Conservation (phyloP, 163 green algal genomes). For the Volvox carteri region DNA sequence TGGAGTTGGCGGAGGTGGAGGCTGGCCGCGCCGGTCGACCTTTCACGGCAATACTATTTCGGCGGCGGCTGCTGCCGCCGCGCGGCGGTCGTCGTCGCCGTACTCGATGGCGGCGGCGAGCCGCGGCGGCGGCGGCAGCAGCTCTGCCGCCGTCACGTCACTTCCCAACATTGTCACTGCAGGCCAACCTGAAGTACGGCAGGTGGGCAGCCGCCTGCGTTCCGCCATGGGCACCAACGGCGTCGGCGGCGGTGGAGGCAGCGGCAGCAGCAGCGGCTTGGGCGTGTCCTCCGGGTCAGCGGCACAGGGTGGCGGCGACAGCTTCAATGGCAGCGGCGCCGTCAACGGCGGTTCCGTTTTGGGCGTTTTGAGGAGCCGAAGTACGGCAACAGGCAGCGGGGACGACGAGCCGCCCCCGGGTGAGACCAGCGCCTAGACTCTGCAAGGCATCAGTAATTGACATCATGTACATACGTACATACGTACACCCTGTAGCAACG, state of each 20-base stretch:
- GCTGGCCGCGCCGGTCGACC: background rate
- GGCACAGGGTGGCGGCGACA: background rate
- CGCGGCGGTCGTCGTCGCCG: slow-evolving; percentile 28
- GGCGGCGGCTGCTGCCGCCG: background rate
- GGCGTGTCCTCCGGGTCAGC: background rate
- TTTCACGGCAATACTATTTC: no score
- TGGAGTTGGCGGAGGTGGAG: background rate
- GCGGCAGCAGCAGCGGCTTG: background rate
- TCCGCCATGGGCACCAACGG: background rate
- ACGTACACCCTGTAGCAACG: no score
- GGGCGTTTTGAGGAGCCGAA: background rate
- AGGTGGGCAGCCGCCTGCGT: slow-evolving; percentile 19
- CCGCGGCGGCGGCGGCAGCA: background rate
- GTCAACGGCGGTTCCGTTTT: no score
- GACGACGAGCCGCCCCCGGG: no score
- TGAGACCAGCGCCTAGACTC: no score
- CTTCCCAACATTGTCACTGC: background rate
- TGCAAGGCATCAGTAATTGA: no score
- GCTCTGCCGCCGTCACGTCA: background rate
- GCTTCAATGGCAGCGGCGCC: no score
- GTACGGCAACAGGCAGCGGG: no score
- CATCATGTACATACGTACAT: no score
- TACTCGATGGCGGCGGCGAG: background rate
- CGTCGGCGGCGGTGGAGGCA: background rate
- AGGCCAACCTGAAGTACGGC: slow-evolving; percentile 22